These are phyloP conservation scores for Aureobasidium sp. DNA, from an alignment of 2,329 filamentous ascomycete genomes.

Conservation along the genomic window DNA sequence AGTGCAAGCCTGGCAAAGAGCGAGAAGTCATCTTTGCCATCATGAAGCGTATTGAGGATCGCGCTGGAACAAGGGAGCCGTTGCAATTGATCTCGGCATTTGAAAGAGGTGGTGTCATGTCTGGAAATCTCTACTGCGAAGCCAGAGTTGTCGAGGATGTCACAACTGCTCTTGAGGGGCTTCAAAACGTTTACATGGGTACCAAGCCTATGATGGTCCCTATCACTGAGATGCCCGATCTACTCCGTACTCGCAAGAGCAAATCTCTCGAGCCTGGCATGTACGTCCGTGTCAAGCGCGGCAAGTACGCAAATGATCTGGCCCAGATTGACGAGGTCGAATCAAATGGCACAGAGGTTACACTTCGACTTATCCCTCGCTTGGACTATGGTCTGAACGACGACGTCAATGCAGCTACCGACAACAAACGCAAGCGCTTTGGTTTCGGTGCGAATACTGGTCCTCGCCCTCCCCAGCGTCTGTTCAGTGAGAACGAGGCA, in stretches of 20 bases:
- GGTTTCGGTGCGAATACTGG: conserved; percentile 41
- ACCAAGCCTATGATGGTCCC: conserved; percentile 82
- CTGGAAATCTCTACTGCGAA: conserved; percentile 92
- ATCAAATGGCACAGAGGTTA: conserved; percentile 82
- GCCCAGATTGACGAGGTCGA: conserved; percentile 90
- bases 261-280: conserved; percentile 78
- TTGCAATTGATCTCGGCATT: conserved; percentile 84
- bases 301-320: conserved; percentile 80
- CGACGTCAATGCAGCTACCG: conserved; percentile 51
- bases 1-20: conserved; percentile 93
- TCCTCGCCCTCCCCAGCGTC: conserved; percentile 72
- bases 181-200: conserved; percentile 84
- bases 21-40: conserved; percentile 82
- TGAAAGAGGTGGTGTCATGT: conserved; percentile 82
- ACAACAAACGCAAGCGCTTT: conserved; percentile 69
- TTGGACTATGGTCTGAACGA: conserved; percentile 88
- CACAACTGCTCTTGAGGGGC: conserved; percentile 69
- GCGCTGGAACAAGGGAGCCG: conserved; percentile 68
- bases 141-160: conserved; percentile 83
- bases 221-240: conserved; percentile 94
- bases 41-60: conserved; percentile 81
- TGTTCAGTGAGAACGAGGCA: conserved; percentile 90
- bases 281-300: conserved; percentile 80
- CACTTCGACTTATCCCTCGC: conserved; percentile 79
- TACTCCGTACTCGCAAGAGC: conserved; percentile 84